Evolutionary conservation across 768 basidiomycete genomes (phyloP).

Genomic region (Pleurotus salmoneostramineus): DNA sequence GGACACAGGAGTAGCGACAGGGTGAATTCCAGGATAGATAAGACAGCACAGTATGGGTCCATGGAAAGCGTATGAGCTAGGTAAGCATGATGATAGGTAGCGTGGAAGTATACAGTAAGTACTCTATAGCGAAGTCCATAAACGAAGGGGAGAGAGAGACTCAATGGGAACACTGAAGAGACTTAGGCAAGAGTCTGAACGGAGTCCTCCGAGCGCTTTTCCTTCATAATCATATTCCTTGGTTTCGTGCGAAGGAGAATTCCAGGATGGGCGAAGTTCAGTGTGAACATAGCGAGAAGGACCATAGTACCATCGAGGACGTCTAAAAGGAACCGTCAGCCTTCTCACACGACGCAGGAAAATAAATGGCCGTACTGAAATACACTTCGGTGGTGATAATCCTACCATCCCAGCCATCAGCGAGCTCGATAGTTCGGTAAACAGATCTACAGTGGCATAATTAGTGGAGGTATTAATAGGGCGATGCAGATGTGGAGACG

Average conservation of each 20-base stretch:
- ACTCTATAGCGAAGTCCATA: too few relatives aligned
- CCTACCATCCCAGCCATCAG: conserved; percentile 35
- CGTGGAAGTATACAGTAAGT: too few relatives aligned
- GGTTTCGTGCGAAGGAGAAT: conserved; percentile 6
- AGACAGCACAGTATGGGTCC: too few relatives aligned
- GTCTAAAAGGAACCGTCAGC: conserved; percentile 8
- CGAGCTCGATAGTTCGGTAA: conserved; percentile 38
- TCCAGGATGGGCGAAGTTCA: conserved; percentile 18
- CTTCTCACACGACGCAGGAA: background rate
- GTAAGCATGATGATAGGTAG: too few relatives aligned
- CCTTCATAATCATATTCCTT: background rate
- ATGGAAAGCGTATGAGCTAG: too few relatives aligned
- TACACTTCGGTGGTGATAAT: conserved; percentile 35
- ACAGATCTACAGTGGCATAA: conserved; percentile 22
- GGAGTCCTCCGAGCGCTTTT: background rate
- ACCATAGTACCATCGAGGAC: conserved; percentile 20
- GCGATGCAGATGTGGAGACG: conserved; percentile 1
- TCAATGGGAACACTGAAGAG: too few relatives aligned
- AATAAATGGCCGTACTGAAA: conserved; percentile 24
- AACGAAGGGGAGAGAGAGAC: too few relatives aligned
- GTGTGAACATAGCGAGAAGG: conserved; percentile 14
- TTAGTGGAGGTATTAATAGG: background rate
- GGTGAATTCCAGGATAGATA: too few relatives aligned
- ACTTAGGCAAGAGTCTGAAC: background rate
- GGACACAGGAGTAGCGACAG: too few relatives aligned